phyloP scores from a whole-genome alignment of 73 alveolate genomes.

The Paraurostyla sp. region DNA sequence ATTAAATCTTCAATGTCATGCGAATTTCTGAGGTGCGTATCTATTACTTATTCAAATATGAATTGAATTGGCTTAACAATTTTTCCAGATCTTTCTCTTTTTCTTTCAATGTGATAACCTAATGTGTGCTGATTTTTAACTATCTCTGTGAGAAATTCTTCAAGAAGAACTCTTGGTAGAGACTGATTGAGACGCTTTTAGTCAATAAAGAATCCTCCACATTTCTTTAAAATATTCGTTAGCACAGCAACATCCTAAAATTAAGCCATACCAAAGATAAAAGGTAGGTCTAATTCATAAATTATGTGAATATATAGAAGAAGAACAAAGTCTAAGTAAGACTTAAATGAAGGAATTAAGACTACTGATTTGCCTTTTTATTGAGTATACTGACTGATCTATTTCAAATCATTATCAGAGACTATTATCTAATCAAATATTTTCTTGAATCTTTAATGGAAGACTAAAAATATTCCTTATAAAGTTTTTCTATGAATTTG shows the following conservation, averaged over 20 bases:
- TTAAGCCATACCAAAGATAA: conserved; percentile 90
- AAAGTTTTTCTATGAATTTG: conserved; percentile 35
- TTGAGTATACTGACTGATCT: conserved; percentile 49
- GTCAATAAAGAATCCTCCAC: conserved; percentile 91
- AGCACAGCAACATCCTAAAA: conserved; percentile 82
- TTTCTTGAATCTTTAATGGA: conserved; percentile 81
- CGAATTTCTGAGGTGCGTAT: conserved; percentile 75
- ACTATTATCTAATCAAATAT: conserved; percentile 90
- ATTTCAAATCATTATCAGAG: conserved; percentile 72
- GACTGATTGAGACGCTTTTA: conserved; percentile 71
- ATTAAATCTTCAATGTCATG: conserved; percentile 78
- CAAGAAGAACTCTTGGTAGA: conserved; percentile 80
- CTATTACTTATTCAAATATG: conserved; percentile 76
- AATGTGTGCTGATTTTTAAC: conserved; percentile 74
- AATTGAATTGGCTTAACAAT: conserved; percentile 87
- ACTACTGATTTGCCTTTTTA: conserved; percentile 72
- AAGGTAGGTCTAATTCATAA: conserved; percentile 85
- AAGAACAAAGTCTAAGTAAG: conserved; percentile 88
- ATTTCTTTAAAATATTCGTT: conserved; percentile 77
- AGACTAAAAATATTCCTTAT: conserved; percentile 66
- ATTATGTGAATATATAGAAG: conserved; percentile 81
- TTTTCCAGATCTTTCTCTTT: conserved; percentile 92
- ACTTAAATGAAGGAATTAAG: conserved; percentile 89
- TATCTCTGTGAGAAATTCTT: conserved; percentile 81
- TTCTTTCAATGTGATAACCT: conserved; percentile 93